Evolutionary conservation across 2,329 filamentous ascomycete species (phyloP), one percentile per base, ranked within the genome.

Genomic region (Penicillium hordei): DNA sequence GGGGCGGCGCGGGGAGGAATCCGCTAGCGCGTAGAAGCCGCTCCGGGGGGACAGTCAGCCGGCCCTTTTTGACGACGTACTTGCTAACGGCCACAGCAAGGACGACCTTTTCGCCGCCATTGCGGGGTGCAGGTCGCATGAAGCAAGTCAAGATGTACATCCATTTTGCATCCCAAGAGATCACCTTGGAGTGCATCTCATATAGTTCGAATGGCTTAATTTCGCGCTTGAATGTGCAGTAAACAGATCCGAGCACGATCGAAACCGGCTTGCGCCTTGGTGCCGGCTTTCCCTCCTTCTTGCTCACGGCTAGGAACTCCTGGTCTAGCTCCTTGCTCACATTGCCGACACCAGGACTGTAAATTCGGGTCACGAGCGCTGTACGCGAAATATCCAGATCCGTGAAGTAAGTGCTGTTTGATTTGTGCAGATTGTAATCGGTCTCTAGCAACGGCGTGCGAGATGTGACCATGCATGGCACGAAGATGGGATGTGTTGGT

Each of bases 381-480:
- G 89, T 89, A 56, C 94, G 89, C 39, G 89, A 86, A 59, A 93
- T 84, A 75, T 96, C 92, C 64, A 95, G 86, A 75, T 96, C 91
- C 64, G 86, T 81, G 72, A 96, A 96, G 79, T 95, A 96, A 31
- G 92, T 96, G 66, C 84, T 86, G 78, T 92, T 91, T 60, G 87
- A 87, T 73, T 93, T 92, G 81, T 93, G 89, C 43, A 91, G 70
- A 77, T 94, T 93, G 79, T 92, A 91, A 77, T 96, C 93, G 68
- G 88, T 91, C 76, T 96, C 91, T 65, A 89, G 82, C 53, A 89
- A 76, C 1, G 89, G 84, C 15, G 88, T 84, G 69, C 86, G 85
- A 7, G 88, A 85, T 39, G 81, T 79, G 17, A 87, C 86, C 58
- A 90, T 86, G 51, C 89, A 77, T 48, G 89, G 87, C 48, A 86